phyloP scores from a whole-genome alignment of 805 yeast species.

The Kuraishia floccosa region DNA sequence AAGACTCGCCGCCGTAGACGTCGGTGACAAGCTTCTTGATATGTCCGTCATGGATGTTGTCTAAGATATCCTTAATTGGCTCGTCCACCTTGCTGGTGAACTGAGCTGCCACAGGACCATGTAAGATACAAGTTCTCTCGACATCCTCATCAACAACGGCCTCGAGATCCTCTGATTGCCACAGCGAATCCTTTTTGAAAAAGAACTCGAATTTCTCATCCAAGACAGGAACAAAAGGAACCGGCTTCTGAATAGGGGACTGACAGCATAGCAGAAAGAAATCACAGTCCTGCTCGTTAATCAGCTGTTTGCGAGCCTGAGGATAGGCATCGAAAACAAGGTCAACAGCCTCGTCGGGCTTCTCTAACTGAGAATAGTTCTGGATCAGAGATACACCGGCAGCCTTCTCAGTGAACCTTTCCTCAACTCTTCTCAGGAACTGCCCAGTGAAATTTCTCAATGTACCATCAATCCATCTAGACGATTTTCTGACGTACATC shows the following conservation, averaged over 20 bases:
- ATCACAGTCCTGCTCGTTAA: slow-evolving; percentile 93
- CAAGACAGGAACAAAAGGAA: slow-evolving; percentile 92
- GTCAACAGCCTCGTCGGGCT: slow-evolving; percentile 53
- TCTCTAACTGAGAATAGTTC: slow-evolving; percentile 53
- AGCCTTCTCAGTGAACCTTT: slow-evolving; percentile 64
- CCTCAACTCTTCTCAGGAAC: slow-evolving; percentile 90
- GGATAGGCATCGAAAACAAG: slow-evolving; percentile 60
- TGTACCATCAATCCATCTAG: slow-evolving; percentile 80
- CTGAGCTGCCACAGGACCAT: slow-evolving; percentile 97
- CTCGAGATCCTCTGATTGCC: slow-evolving; percentile 98
- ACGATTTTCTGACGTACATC: slow-evolving; percentile 68
- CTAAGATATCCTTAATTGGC: slow-evolving; percentile 87
- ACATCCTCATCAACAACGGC: slow-evolving; percentile 95
- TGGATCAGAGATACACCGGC: slow-evolving; percentile 60
- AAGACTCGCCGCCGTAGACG: slow-evolving; percentile 56
- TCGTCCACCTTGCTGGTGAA: slow-evolving; percentile 79
- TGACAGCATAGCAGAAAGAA: slow-evolving; percentile 76
- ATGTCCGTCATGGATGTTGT: slow-evolving; percentile 84
- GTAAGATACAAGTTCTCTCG: slow-evolving; percentile 97
- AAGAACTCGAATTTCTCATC: slow-evolving; percentile 91
- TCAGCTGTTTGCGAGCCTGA: slow-evolving; percentile 65
- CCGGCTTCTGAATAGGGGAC: slow-evolving; percentile 88
- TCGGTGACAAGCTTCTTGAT: slow-evolving; percentile 58
- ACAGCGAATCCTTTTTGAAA: slow-evolving; percentile 96
- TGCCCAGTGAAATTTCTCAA: slow-evolving; percentile 82